phyloP scores from a whole-genome alignment of 1,139 yeast genomes.

The Wickerhamiella infanticola region DNA sequence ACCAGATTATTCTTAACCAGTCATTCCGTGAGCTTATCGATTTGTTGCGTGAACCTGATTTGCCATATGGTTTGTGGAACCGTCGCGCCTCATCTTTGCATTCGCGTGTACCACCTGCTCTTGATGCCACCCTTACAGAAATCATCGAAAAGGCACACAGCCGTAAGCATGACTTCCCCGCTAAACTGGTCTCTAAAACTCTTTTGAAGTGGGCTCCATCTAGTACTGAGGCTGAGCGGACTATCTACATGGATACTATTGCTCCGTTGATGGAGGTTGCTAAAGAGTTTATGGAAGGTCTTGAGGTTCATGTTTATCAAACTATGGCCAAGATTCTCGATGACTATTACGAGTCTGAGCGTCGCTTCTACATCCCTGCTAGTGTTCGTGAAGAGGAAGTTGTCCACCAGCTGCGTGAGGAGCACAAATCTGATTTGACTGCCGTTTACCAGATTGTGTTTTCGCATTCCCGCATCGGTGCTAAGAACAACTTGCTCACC shows the following conservation, averaged over 20 bases:
- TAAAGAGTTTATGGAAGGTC: constrained; percentile 53
- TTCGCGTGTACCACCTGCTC: constrained; percentile 66
- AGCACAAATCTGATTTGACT: constrained; percentile 58
- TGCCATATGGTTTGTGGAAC: constrained; percentile 90
- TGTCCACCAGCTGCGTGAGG: constrained; percentile 72
- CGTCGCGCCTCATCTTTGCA: constrained; percentile 79
- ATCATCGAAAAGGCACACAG: constrained; percentile 43
- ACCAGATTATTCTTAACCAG: constrained; percentile 81
- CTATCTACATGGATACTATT: constrained; percentile 38
- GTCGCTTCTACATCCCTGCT: constrained; percentile 55
- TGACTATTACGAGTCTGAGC: constrained; percentile 65
- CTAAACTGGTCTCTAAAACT: constrained; percentile 56
- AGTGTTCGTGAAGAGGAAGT: constrained; percentile 53
- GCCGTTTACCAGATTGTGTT: constrained; percentile 59
- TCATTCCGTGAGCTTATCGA: constrained; percentile 60
- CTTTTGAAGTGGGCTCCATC: constrained; percentile 40
- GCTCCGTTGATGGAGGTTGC: constrained; percentile 66
- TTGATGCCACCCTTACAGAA: constrained; percentile 51
- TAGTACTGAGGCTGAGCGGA: constrained; percentile 30
- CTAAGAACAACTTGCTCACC: constrained; percentile 76
- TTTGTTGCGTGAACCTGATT: constrained; percentile 58
- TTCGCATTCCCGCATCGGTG: constrained; percentile 86
- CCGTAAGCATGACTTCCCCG: constrained; percentile 81
- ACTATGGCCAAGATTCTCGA: constrained; percentile 56
- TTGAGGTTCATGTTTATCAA: constrained; percentile 67